Percentiles rank a stretch among this genome's conserved stretches.
Evolutionary conservation across 371 early-diverging fungal genomes (phyloP).

Genomic region (Mucor plumbeus): DNA sequence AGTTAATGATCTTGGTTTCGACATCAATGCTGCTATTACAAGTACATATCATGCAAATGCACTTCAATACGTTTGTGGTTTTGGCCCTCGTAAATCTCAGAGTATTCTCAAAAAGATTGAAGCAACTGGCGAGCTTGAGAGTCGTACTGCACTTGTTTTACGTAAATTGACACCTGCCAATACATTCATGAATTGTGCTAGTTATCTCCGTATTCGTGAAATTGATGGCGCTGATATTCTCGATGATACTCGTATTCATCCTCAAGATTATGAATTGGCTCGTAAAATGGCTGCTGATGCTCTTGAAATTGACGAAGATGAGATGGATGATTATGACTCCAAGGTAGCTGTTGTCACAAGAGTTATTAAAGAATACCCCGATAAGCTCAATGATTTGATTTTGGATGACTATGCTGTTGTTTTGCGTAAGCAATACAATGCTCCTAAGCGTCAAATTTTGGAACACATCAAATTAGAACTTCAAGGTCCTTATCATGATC

Average conservation of each 20-base stretch:
- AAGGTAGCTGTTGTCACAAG: slow-evolving; percentile 69
- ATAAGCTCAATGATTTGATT: slow-evolving; percentile 84
- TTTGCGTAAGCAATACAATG: slow-evolving; percentile 72
- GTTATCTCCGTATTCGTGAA: slow-evolving; percentile 84
- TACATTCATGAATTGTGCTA: slow-evolving; percentile 93
- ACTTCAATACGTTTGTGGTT: slow-evolving; percentile 90
- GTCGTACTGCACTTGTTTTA: slow-evolving; percentile 76
- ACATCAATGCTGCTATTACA: slow-evolving; percentile 80
- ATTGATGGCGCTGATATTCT: slow-evolving; percentile 73
- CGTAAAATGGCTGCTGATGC: slow-evolving; percentile 98
- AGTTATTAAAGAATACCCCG: slow-evolving; percentile 79
- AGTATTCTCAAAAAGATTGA: slow-evolving; percentile 66
- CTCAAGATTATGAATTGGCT: slow-evolving; percentile 93
- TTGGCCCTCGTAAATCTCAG: slow-evolving; percentile 94
- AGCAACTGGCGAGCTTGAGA: slow-evolving; percentile 55
- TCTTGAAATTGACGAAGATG: slow-evolving; percentile 89
- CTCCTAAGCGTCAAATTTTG: slow-evolving; percentile 81
- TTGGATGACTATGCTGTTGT: slow-evolving; percentile 92
- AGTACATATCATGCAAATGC: slow-evolving; percentile 74
- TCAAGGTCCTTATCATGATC: slow-evolving; percentile 83
- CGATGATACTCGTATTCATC: slow-evolving; percentile 96
- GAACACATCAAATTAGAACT: slow-evolving; percentile 89
- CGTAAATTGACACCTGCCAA: slow-evolving; percentile 69
- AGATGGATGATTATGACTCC: slow-evolving; percentile 72
- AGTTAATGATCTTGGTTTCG: slow-evolving; percentile 86